Evolutionary conservation across 2,329 filamentous ascomycete species (phyloP).

Genomic region (Pseudocercospora macadamiae): DNA sequence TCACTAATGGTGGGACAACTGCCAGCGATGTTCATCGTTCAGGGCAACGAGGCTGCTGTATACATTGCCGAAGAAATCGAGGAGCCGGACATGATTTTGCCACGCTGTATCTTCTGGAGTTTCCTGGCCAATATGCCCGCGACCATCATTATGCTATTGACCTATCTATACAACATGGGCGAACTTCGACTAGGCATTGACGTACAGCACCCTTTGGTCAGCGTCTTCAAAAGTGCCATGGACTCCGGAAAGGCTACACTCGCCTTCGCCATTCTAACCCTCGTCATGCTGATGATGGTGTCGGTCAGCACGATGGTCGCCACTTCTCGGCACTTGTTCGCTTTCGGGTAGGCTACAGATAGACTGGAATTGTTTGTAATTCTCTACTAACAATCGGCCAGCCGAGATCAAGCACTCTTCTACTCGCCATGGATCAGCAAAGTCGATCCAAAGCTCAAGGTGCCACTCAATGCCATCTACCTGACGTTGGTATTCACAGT

Average conservation of each 20-base stretch:
- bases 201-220: constrained; percentile 37
- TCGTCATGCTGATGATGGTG: constrained; percentile 41
- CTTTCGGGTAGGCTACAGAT: constrained; percentile 42
- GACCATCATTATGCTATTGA: constrained; percentile 35
- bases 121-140: constrained; percentile 41
- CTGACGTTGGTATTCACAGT: constrained; percentile 35
- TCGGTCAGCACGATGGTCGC: constrained; percentile 44
- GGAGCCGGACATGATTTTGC: constrained; percentile 45
- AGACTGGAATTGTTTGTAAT: constrained; percentile 27
- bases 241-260: constrained; percentile 33
- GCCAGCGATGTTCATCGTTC: constrained; percentile 32
- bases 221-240: constrained; percentile 41
- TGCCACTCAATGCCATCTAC: constrained; percentile 36
- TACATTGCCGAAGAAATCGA: constrained; percentile 51
- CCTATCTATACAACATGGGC: constrained; percentile 42
- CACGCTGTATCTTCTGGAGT: constrained; percentile 45
- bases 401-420: constrained; percentile 45
- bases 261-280: constrained; percentile 37
- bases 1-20: constrained; percentile 46
- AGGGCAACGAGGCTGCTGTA: constrained; percentile 42
- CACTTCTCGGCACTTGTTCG: constrained; percentile 43
- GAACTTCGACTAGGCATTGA: constrained; percentile 34
- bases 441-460: constrained; percentile 26
- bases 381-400: not conserved
- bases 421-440: constrained; percentile 42